A percentile compares a stretch with the other conserved stretches of the same genome.
Evolutionary conservation across 495 filamentous ascomycete species (phyloP).

Genomic region (Xylona heveae): DNA sequence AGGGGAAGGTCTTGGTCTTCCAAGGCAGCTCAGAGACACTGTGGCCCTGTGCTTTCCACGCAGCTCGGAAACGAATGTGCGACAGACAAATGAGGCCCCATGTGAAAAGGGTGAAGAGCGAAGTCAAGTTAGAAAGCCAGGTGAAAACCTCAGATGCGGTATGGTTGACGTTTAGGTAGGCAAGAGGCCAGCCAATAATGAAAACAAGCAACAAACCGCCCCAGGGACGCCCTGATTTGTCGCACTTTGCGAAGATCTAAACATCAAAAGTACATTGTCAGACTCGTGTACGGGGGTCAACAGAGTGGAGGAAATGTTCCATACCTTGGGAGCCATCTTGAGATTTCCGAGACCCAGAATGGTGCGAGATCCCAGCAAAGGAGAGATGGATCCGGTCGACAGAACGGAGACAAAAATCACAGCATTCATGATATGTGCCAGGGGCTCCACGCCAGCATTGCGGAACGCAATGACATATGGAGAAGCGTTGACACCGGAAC

Average conservation of each 20-base stretch:
- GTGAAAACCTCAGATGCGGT: slow-evolving; percentile 8
- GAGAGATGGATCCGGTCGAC: slow-evolving; percentile 8
- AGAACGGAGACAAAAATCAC: slow-evolving; percentile 12
- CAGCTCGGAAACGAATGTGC: slow-evolving; percentile 12
- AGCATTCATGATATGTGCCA: slow-evolving; percentile 12
- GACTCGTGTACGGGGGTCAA: no score
- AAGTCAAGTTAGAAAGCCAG: slow-evolving; percentile 11
- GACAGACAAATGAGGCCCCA: slow-evolving; percentile 13
- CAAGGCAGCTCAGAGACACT: slow-evolving; percentile 8
- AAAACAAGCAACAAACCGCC: slow-evolving; percentile 8
- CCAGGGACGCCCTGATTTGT: slow-evolving; percentile 10
- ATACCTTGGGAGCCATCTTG: slow-evolving; percentile 7
- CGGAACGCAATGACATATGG: slow-evolving; percentile 12
- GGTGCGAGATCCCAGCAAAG: slow-evolving; percentile 8
- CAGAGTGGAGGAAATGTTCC: not conserved
- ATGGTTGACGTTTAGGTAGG: slow-evolving; percentile 12
- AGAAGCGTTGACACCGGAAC: slow-evolving; percentile 8
- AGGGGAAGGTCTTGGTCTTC: slow-evolving; percentile 11
- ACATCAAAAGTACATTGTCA: no score
- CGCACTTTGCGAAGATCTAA: slow-evolving; percentile 6
- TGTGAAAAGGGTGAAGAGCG: slow-evolving; percentile 11
- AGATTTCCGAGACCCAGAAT: slow-evolving; percentile 9
- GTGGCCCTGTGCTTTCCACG: slow-evolving; percentile 11
- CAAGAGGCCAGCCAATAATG: slow-evolving; percentile 9
- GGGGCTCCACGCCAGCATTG: slow-evolving; percentile 7